These are phyloP conservation scores for Tylopilus subfusipes DNA, from an alignment of 768 basidiomycete species.

Conservation along the genomic window DNA sequence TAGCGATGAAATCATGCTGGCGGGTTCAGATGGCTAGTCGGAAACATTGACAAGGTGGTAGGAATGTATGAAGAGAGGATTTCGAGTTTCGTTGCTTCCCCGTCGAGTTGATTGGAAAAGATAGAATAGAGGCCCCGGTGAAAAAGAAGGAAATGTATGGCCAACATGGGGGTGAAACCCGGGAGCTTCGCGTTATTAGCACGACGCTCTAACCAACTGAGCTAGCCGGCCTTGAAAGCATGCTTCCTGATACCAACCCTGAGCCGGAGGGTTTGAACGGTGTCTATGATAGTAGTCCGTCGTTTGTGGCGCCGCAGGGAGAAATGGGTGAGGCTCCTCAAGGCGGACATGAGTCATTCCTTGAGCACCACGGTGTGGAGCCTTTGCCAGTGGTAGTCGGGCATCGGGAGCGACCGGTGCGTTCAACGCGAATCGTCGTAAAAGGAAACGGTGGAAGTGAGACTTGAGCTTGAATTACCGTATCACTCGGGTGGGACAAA, in stretches of 20 bases:
- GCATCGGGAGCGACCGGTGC: neutral
- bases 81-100: no score
- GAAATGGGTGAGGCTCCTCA: neutral
- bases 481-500: neutral
- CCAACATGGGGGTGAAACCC: constrained; percentile 22
- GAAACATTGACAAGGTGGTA: no score
- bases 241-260: no score
- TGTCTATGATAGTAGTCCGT: no score
- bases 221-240: constrained; percentile 23
- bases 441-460: neutral
- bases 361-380: neutral
- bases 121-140: no score
- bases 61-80: no score
- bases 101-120: no score
- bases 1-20: no score
- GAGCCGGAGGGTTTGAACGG: no score
- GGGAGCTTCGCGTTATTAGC: constrained; percentile 30
- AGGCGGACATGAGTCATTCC: neutral
- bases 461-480: neutral
- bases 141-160: constrained; percentile 3
- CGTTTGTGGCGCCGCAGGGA: neutral
- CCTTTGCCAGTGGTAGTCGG: neutral
- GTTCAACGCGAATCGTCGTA: neutral
- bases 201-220: constrained; percentile 35
- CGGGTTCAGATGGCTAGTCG: no score